A percentile compares a stretch with the other conserved stretches of the same genome.
These are phyloP conservation scores for Aleurites moluccanus DNA, from an alignment of 441 rosid species.

Conservation along the genomic window DNA sequence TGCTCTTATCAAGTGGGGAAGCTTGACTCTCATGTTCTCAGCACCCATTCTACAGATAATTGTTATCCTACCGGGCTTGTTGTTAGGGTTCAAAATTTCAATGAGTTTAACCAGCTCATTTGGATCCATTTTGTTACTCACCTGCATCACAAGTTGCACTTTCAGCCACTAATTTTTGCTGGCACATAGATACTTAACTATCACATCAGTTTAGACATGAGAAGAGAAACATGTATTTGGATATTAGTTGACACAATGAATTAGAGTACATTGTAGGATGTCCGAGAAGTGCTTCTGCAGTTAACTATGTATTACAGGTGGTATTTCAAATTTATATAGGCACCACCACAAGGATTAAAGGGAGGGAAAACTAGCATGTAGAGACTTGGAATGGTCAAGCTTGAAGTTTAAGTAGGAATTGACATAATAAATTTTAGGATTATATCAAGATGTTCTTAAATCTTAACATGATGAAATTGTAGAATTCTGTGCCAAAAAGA, in stretches of 20 bases:
- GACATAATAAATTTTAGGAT: not conserved
- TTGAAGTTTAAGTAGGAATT: not conserved
- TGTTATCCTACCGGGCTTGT: constrained; percentile 76
- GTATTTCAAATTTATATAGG: not conserved
- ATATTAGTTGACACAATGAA: not conserved
- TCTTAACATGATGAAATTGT: not conserved
- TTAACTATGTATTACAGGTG: not conserved
- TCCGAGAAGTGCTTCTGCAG: not conserved
- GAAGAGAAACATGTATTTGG: not conserved
- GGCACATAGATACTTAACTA: not conserved
- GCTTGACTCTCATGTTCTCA: constrained; percentile 84
- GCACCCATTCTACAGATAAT: constrained; percentile 88
- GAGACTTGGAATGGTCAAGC: not conserved
- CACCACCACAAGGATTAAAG: not conserved
- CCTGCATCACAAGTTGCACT: constrained; percentile 46
- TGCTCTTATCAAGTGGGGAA: constrained; percentile 74
- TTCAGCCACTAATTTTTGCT: constrained; percentile 19
- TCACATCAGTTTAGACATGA: not conserved
- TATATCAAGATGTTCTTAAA: not conserved
- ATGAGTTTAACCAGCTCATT: constrained; percentile 69
- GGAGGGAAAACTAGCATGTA: not conserved
- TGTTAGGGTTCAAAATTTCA: constrained; percentile 68
- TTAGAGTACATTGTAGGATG: not conserved
- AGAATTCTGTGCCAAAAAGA: not conserved
- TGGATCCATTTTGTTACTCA: constrained; percentile 88